Evolutionary conservation across 495 filamentous ascomycete species (phyloP), one percentile per base, ranked within the genome.

Genomic region (Tetracladium setigerum): DNA sequence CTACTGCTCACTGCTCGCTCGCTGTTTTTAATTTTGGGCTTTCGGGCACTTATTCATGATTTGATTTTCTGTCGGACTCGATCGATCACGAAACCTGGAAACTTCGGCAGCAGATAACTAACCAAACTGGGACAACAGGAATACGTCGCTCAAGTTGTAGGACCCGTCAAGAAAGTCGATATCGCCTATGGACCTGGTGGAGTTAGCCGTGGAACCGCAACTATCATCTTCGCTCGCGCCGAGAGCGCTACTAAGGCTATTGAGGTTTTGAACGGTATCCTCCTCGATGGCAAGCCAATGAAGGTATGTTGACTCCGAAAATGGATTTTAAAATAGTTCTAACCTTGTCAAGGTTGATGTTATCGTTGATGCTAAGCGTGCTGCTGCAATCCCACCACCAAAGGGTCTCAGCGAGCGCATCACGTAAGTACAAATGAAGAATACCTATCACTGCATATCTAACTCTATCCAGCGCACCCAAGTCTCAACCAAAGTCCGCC

Each of bases 141-240:
- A 71, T 98, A 95, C 67, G 95, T 98, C 69, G 64, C 71, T 59
- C 84, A 87, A 63, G 83, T 86, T 59, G 77, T 94, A 69, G 94
- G 91, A 37, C 82, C 86, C 41, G 84, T 96, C 66, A 95, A 89
- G 76, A 79, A 76, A 66, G 86, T 86, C 40, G 79, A 86, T 60
- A 74, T 98, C 57, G 88, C 86, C 30, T 97, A 97, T 66, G 91
- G 90, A 58, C 86, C 90, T 36, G 88, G 87, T 60, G 90, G 92
- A 41, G 76, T 75, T 27, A 96, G 90, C 76, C 87, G 89, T 64
- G 92, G 92, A 44, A 82, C 89, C 54, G 56, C 56, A 32, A 84
- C 81, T 7, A 81, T 90, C 53, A 71, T 80, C 50, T 98, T 97
- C 70, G 67, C 62, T 59, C 85, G 86, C 51, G 64, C 81, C 13